Percentiles rank a stretch among this genome's conserved stretches.
phyloP scores from a whole-genome alignment of 163 green algal species.

The Scenedesmus sp. region DNA sequence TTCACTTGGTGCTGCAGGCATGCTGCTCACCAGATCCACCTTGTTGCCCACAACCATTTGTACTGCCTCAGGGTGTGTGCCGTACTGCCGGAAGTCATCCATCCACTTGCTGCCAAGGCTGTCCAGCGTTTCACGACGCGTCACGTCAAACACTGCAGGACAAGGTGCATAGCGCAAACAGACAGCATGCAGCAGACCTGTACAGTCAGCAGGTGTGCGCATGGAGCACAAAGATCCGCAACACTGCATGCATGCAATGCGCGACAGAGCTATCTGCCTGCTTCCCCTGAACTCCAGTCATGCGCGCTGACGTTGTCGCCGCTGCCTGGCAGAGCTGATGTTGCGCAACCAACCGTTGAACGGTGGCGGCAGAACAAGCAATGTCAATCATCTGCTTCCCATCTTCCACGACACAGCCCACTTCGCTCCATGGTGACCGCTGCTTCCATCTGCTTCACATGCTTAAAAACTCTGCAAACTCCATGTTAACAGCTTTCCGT shows the following conservation, averaged over 20 bases:
- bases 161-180: not conserved
- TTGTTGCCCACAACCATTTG: slow-evolving; percentile 97
- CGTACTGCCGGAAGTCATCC: slow-evolving; percentile 87
- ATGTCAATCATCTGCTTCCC: no score
- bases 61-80: slow-evolving; percentile 78
- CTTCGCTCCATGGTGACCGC: no score
- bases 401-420: no score
- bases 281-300: no score
- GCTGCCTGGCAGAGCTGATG: not conserved
- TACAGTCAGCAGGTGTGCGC: not conserved
- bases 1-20: not conserved
- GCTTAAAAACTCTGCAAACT: no score
- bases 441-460: no score
- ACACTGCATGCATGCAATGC: no score
- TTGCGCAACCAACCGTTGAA: not conserved
- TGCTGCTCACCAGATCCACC: slow-evolving; percentile 78
- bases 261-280: no score
- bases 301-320: no score
- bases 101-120: slow-evolving; percentile 88
- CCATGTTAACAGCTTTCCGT: no score
- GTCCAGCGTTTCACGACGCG: slow-evolving; percentile 85
- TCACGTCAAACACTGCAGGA: slow-evolving; percentile 92
- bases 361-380: not conserved
- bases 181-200: not conserved
- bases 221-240: no score